Evolutionary conservation across 2,329 filamentous ascomycete genomes (phyloP).

Genomic region (Nothomitra cinnamomea): DNA sequence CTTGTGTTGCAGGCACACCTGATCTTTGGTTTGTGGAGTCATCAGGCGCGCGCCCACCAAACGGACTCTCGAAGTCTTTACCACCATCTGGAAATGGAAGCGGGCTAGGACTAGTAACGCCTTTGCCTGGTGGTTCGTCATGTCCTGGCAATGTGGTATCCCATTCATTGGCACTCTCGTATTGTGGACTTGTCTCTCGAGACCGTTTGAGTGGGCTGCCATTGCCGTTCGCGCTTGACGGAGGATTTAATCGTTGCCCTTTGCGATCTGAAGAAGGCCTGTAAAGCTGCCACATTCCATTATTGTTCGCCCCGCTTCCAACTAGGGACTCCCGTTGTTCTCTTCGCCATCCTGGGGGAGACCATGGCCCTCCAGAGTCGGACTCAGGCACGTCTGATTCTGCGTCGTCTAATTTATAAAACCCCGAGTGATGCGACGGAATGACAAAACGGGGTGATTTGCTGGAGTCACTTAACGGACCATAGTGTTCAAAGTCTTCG

Average conservation of each 20-base stretch:
- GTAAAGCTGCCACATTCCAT: slow-evolving; percentile 3
- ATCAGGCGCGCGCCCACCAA: slow-evolving; percentile 18
- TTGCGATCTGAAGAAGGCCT: neutral
- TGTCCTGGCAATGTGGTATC: slow-evolving; percentile 13
- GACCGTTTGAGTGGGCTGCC: slow-evolving; percentile 28
- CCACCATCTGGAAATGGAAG: slow-evolving; percentile 21
- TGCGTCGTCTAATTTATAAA: slow-evolving; percentile 32
- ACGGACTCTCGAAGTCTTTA: slow-evolving; percentile 21
- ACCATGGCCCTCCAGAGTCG: slow-evolving; percentile 37
- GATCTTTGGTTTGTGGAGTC: slow-evolving; percentile 8
- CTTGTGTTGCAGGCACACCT: slow-evolving; percentile 14
- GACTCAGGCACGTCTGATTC: slow-evolving; percentile 29
- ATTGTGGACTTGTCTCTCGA: slow-evolving; percentile 40
- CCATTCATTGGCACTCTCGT: slow-evolving; percentile 36
- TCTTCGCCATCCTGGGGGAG: slow-evolving; percentile 47
- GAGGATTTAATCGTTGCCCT: neutral
- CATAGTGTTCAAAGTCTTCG: slow-evolving; percentile 42
- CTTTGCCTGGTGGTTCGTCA: neutral
- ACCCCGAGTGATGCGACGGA: slow-evolving; percentile 45
- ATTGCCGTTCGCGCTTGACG: slow-evolving; percentile 22
- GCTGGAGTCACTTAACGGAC: slow-evolving; percentile 16
- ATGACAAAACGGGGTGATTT: slow-evolving; percentile 35
- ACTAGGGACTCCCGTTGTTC: slow-evolving; percentile 42
- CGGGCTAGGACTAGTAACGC: slow-evolving; percentile 26
- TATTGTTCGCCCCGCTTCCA: neutral